Percentiles rank a stretch among this genome's conserved stretches.
These are phyloP conservation scores for Angomonas ambiguus DNA, from an alignment of 208 protist species.

Conservation along the genomic window DNA sequence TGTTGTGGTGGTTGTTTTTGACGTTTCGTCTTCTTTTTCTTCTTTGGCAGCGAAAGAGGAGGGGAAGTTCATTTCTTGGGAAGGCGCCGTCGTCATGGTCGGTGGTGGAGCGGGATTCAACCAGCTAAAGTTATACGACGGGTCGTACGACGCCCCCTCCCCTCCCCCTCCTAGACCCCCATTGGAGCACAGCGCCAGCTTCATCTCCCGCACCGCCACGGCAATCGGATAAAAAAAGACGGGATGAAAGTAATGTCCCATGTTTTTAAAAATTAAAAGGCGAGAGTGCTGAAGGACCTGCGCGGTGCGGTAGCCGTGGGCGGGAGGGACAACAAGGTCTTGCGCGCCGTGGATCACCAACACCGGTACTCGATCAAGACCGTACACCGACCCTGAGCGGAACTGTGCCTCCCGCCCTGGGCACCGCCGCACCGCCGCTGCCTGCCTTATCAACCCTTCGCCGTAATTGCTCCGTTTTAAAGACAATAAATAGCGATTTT, in stretches of 20 bases:
- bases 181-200: not conserved
- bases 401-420: conserved; percentile 44
- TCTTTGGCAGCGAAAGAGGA: not conserved
- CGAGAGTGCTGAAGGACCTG: conserved; percentile 45
- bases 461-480: conserved; percentile 55
- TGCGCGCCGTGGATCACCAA: conserved; percentile 70
- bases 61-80: not conserved
- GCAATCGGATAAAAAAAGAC: conserved; percentile 61
- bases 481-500: conserved; percentile 50
- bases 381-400: conserved; percentile 12
- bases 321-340: conserved; percentile 66
- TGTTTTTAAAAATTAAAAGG: conserved; percentile 58
- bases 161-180: too few relatives aligned
- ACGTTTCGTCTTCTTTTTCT: not conserved
- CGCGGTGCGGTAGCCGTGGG: conserved; percentile 72
- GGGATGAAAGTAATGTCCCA: conserved; percentile 85
- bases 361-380: conserved; percentile 25
- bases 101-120: not conserved
- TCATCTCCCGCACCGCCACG: conserved; percentile 25
- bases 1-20: too few relatives aligned
- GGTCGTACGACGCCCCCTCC: too few relatives aligned
- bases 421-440: conserved; percentile 49
- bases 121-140: conserved; percentile 3
- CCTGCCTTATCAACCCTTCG: conserved; percentile 61
- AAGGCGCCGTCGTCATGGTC: not conserved